Evolutionary conservation across 2,329 filamentous ascomycete genomes (phyloP).

Genomic region (Colletotrichum tanaceti): DNA sequence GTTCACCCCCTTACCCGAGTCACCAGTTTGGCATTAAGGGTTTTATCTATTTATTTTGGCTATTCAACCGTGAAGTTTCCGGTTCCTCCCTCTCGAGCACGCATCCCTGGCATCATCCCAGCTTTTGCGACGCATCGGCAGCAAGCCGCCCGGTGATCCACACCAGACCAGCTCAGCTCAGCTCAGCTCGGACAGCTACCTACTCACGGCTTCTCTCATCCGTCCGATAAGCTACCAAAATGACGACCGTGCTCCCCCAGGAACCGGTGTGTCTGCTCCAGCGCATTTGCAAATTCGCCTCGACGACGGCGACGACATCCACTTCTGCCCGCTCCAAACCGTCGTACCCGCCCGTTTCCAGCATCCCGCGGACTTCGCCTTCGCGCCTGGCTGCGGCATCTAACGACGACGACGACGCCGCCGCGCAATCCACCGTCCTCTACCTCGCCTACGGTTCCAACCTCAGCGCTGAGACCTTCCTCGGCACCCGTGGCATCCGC

Average conservation of each 20-base stretch:
- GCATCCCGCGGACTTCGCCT: conserved; percentile 51
- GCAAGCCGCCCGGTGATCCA: background rate
- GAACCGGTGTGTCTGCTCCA: conserved; percentile 14
- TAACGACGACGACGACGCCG: conserved; percentile 23
- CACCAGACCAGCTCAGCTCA: conserved; percentile 16
- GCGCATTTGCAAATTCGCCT: background rate
- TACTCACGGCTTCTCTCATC: background rate
- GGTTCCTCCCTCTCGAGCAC: background rate
- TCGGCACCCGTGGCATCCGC: conserved; percentile 79
- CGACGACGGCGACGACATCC: background rate
- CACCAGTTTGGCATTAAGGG: background rate
- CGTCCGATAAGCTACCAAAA: background rate
- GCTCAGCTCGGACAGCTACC: background rate
- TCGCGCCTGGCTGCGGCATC: conserved; percentile 52
- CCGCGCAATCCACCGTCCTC: conserved; percentile 65
- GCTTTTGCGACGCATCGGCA: background rate
- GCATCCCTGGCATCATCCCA: conserved; percentile 13
- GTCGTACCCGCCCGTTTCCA: conserved; percentile 47
- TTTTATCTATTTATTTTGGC: no score
- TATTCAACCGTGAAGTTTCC: background rate
- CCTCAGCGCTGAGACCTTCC: conserved; percentile 82
- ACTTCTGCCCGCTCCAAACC: conserved; percentile 6
- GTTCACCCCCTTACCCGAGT: background rate
- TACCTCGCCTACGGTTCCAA: conserved; percentile 96
- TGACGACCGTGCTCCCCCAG: conserved; percentile 7